Evolutionary conservation across 257 asterid species (phyloP).

Genomic region (Fraxinus pennsylvanica): DNA sequence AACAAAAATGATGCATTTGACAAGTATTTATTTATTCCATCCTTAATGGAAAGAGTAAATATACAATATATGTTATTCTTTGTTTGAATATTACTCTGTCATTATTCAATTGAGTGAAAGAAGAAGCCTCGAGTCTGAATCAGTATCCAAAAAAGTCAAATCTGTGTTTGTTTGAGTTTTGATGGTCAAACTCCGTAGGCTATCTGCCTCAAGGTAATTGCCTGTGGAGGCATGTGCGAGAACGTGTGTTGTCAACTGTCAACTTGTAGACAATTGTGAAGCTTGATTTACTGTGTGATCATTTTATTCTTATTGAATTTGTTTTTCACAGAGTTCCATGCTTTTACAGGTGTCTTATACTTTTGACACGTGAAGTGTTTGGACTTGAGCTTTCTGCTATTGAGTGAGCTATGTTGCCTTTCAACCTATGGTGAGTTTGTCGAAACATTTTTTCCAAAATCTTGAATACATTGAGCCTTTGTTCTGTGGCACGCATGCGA

Average conservation of each 20-base stretch:
- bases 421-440: conserved; percentile 26
- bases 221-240: conserved; percentile 3
- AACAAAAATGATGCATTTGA: not conserved
- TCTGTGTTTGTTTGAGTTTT: not conserved
- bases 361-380: conserved; percentile 10
- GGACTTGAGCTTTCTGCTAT: not conserved
- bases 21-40: not conserved
- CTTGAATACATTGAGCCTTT: not conserved
- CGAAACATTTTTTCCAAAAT: not conserved
- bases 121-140: not conserved
- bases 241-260: not conserved
- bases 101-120: not conserved
- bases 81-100: not conserved
- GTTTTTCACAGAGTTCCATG: conserved; percentile 11
- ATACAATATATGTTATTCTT: not conserved
- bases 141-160: not conserved
- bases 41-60: not conserved
- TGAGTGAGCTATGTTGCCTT: not conserved
- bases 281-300: conserved; percentile 11
- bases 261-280: conserved; percentile 11
- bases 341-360: conserved; percentile 15
- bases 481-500: not conserved
- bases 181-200: not conserved
- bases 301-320: not conserved
- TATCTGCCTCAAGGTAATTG: not conserved